Evolutionary conservation across 163 green algal species (phyloP).

Genomic region (Scenedesmus sp.): DNA sequence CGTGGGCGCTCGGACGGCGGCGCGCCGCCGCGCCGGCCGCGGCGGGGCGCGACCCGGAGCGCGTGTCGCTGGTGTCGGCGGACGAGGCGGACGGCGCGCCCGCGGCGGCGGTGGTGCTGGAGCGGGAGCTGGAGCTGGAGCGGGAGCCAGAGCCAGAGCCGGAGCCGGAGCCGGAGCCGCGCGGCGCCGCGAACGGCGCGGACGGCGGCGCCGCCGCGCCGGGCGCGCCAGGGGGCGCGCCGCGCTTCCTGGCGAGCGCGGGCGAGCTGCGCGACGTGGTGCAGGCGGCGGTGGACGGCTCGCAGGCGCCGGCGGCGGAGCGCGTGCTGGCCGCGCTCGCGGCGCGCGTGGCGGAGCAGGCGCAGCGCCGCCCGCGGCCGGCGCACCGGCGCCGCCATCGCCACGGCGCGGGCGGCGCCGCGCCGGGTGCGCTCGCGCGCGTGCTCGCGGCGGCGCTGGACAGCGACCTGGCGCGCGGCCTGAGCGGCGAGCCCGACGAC

Average conservation of each 20-base stretch:
- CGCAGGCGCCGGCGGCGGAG: constrained; percentile 18
- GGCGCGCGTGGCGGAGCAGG: not conserved
- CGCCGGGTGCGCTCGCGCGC: not conserved
- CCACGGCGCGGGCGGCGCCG: not conserved
- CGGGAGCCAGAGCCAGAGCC: not conserved
- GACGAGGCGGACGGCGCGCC: not conserved
- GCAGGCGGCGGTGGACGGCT: constrained; percentile 30
- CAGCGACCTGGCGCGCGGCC: not conserved
- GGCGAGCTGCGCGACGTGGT: constrained; percentile 21
- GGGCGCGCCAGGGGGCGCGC: not conserved
- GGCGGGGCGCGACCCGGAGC: not conserved
- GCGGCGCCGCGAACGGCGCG: not conserved
- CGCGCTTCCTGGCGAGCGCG: not conserved
- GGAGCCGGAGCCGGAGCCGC: not conserved
- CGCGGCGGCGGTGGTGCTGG: not conserved
- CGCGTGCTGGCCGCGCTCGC: not conserved
- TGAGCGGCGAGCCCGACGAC: constrained; percentile 1
- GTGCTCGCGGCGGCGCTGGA: constrained; percentile 21
- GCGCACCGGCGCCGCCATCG: not conserved
- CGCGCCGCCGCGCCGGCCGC: no score
- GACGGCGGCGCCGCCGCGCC: not conserved
- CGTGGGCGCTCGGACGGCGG: no score
- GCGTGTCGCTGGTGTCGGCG: constrained; percentile 15
- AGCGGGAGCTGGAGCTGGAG: not conserved
- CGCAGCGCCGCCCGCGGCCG: not conserved